Evolutionary conservation across 345 rosid species (phyloP).

Genomic region (Gossypium stocksii): DNA sequence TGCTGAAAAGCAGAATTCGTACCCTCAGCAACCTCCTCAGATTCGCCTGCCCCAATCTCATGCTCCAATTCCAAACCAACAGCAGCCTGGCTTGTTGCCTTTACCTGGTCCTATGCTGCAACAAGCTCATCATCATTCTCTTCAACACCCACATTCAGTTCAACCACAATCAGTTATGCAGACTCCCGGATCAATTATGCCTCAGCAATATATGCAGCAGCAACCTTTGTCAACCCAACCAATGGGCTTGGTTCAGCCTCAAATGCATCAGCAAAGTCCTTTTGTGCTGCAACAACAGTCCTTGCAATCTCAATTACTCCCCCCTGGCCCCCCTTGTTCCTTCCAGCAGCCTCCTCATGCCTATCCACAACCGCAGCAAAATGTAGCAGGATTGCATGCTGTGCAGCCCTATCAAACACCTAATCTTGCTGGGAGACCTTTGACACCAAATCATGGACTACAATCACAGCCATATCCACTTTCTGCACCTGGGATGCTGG

Average conservation of each 20-base stretch:
- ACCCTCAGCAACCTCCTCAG: constrained; percentile 45
- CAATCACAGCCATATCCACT: constrained; percentile 31
- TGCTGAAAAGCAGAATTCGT: constrained; percentile 38
- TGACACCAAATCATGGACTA: constrained; percentile 30
- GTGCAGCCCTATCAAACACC: constrained; percentile 32
- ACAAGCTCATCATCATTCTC: constrained; percentile 28
- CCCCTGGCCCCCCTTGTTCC: constrained; percentile 32
- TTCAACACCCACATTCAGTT: constrained; percentile 39
- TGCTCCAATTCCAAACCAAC: constrained; percentile 38
- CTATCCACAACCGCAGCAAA: constrained; percentile 41
- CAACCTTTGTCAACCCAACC: constrained; percentile 46
- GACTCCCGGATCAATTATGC: constrained; percentile 35
- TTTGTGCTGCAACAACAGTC: constrained; percentile 39
- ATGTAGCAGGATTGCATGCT: constrained; percentile 23
- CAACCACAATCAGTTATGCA: constrained; percentile 37
- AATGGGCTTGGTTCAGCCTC: constrained; percentile 33
- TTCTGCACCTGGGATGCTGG: constrained; percentile 27
- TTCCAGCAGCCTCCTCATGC: constrained; percentile 29
- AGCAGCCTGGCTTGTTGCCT: constrained; percentile 33
- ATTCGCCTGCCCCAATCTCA: constrained; percentile 41
- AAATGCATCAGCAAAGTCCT: constrained; percentile 32
- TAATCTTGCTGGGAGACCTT: constrained; percentile 31
- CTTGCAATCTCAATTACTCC: constrained; percentile 36
- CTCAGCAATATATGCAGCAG: constrained; percentile 43
- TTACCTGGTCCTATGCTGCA: constrained; percentile 35